These are phyloP conservation scores for Phytophthora kernoviae DNA, from an alignment of 352 stramenopile genomes.

Conservation along the genomic window DNA sequence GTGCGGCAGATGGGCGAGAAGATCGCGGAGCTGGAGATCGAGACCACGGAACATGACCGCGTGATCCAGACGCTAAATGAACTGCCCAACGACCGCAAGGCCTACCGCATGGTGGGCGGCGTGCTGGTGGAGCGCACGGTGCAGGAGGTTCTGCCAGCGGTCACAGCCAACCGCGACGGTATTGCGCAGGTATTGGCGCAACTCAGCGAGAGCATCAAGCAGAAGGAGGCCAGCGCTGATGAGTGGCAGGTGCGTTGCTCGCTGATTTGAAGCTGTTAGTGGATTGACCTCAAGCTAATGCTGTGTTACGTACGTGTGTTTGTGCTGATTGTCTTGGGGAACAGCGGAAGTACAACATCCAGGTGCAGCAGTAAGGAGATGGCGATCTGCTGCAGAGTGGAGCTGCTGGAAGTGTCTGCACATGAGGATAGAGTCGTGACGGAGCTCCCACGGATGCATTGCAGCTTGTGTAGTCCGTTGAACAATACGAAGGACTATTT, in stretches of 20 bases:
- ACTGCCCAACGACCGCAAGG: constrained; percentile 79
- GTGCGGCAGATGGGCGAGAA: constrained; percentile 86
- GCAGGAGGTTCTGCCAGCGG: constrained; percentile 93
- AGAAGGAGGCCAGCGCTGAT: constrained; percentile 84
- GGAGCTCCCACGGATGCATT: constrained; percentile 1
- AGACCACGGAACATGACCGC: constrained; percentile 84
- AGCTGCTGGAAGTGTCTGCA: not conserved
- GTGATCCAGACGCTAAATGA: constrained; percentile 82
- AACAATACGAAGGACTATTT: constrained; percentile 41
- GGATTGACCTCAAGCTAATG: not conserved
- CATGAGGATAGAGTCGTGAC: constrained; percentile 10
- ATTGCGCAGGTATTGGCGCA: constrained; percentile 79
- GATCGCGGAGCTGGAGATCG: constrained; percentile 84
- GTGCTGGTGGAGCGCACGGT: constrained; percentile 97
- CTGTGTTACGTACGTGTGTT: not conserved
- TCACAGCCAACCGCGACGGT: constrained; percentile 81
- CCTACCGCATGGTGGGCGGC: constrained; percentile 96
- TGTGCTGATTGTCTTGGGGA: not conserved
- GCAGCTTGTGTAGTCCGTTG: constrained; percentile 28
- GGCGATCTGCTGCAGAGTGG: too few relatives aligned
- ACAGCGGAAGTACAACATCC: constrained; percentile 87
- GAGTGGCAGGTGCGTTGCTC: constrained; percentile 66
- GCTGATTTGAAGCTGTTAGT: not conserved
- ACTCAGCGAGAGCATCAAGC: constrained; percentile 80
- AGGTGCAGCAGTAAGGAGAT: constrained; percentile 67